Conservation (phyloP, 768 basidiomycete species). For the Lactarius tabidus region DNA sequence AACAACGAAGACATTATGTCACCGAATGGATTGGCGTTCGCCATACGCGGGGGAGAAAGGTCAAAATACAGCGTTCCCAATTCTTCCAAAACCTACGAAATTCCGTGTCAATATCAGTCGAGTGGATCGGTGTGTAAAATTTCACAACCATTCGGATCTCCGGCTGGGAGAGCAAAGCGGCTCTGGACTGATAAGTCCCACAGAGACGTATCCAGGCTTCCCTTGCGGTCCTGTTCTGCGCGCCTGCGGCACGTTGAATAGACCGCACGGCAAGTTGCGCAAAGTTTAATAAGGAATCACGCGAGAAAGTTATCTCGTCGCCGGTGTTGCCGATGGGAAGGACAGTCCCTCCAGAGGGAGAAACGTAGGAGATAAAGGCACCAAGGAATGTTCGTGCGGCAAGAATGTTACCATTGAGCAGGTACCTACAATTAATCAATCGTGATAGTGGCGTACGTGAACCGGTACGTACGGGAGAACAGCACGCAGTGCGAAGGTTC, state of each 20-base stretch:
- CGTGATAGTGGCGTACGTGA: conserved; percentile 4
- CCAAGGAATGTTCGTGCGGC: conserved; percentile 89
- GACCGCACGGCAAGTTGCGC: conserved; percentile 82
- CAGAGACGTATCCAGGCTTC: conserved; percentile 84
- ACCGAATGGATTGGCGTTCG: conserved; percentile 75
- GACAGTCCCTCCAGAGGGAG: conserved; percentile 41
- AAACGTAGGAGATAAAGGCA: conserved; percentile 65
- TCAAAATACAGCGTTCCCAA: conserved; percentile 79
- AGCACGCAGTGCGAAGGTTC: conserved; percentile 80
- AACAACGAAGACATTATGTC: conserved; percentile 89
- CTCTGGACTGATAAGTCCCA: conserved; percentile 75
- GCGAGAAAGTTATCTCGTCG: conserved; percentile 67
- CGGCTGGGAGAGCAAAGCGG: conserved; percentile 53
- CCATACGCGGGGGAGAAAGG: conserved; percentile 70
- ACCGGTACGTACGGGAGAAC: conserved; percentile 66
- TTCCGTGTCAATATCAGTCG: not conserved
- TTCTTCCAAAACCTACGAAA: conserved; percentile 56
- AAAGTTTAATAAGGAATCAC: conserved; percentile 79
- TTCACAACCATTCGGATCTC: conserved; percentile 46
- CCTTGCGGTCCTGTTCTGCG: conserved; percentile 68
- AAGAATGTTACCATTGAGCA: conserved; percentile 86
- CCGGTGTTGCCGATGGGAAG: conserved; percentile 39
- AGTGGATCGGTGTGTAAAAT: not conserved
- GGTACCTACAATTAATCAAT: conserved; percentile 47
- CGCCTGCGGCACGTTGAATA: conserved; percentile 83